Evolutionary conservation across 768 basidiomycete species (phyloP), one percentile per base, ranked within the genome.

Genomic region (Leccinum rimulosum): DNA sequence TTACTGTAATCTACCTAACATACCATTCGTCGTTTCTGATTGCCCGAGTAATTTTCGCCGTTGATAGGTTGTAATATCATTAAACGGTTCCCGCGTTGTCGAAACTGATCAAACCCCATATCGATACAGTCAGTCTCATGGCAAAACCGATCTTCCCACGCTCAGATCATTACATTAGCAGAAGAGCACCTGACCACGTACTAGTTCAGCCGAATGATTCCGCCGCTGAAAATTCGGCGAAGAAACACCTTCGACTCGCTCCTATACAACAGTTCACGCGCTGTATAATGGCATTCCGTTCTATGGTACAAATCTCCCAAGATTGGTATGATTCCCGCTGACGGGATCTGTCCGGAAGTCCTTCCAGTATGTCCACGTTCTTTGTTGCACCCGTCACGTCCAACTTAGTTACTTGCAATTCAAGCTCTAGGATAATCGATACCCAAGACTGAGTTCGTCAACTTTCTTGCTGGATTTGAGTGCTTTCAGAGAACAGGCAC

Each of bases 341-440:
- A 98, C 72, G 96, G 97, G 31, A 97, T 99, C 70, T 96, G 96
- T 33, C 83, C 84, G 61, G 93, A 97, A 75, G 96, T 93, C 62
- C 84, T 93, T 54, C 90, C 91, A 40, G 87, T 91, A 60, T 76
- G 81, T 74, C 69, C 50, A 11, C 10, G 31, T 51, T 53, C 57
- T 25, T 49, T 38, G 17, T 31, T n/a, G 5, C 15, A 31, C 25
- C 17, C 40, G 11, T 55, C 36, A 47, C 25, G 48, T 63, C 48
- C 43, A 22, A 22, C 22, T 22, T 22, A 22, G 22, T 65, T 31
- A 63, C 60, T 80, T 57, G 94, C 93, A 14, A 88, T 99, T 57
- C 81, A 89, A 65, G 94, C 94, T 25, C 75, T 98, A 36, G 95
- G 95, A 51, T 91, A 93, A 25, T 87, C 90, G 60, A 90, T 98